phyloP scores from a whole-genome alignment of 495 filamentous ascomycete species.

The Penicillium desertorum region DNA sequence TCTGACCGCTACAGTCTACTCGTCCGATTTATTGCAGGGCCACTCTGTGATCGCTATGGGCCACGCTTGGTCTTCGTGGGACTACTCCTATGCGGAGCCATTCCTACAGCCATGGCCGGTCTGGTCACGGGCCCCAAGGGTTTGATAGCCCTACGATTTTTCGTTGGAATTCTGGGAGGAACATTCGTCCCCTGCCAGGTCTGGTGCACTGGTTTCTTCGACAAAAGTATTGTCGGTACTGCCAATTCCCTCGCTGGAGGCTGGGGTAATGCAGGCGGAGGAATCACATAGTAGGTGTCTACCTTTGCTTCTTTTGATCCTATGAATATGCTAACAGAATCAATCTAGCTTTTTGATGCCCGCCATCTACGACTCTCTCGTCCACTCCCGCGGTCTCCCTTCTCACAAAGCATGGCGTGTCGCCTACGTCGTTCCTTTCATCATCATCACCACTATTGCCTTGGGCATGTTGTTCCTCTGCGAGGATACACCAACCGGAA shows the following conservation, averaged over 20 bases:
- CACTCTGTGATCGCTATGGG: constrained; percentile 81
- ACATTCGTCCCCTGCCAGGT: constrained; percentile 94
- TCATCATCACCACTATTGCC: constrained; percentile 67
- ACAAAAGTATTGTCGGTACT: constrained; percentile 91
- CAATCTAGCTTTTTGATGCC: constrained; percentile 82
- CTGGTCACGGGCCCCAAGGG: constrained; percentile 67
- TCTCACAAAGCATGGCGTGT: constrained; percentile 79
- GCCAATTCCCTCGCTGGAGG: constrained; percentile 87
- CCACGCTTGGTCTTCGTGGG: constrained; percentile 78
- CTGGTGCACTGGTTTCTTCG: constrained; percentile 93
- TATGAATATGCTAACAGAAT: constrained; percentile 6
- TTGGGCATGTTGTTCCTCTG: constrained; percentile 69
- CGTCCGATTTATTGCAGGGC: constrained; percentile 78
- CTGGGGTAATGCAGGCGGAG: constrained; percentile 87
- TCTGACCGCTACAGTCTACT: constrained; percentile 56
- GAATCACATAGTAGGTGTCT: constrained; percentile 61
- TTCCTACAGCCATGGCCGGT: constrained; percentile 83
- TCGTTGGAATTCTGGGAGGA: constrained; percentile 88
- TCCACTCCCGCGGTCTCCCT: constrained; percentile 54
- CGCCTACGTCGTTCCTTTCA: constrained; percentile 78
- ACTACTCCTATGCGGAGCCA: constrained; percentile 68
- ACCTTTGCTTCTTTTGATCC: not conserved
- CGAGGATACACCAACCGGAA: constrained; percentile 81
- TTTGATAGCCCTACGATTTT: constrained; percentile 80
- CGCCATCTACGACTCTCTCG: constrained; percentile 81